Evolutionary conservation across 176 grass and related monocot species (phyloP), one percentile per base, ranked within the genome.

Genomic region (Bothriochloa decipiens): DNA sequence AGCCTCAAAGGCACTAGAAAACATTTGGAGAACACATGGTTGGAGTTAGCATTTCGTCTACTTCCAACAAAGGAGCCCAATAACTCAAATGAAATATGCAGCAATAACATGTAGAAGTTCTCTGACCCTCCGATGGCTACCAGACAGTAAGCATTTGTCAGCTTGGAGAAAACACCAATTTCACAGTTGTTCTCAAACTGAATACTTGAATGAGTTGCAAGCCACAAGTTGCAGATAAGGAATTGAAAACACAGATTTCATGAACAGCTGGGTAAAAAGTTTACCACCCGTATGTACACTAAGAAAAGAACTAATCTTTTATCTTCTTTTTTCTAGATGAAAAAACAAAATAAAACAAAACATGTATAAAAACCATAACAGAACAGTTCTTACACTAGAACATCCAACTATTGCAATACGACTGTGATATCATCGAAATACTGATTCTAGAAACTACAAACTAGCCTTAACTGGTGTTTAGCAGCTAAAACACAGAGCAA

Each of bases 121-220:
- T 99, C 97, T 65, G 97, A 99, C 11, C 97, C 97, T 84, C 97
- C 93, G 33, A 99, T 99, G 4, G 91, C 93, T 77, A 99, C 93
- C 79, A 99, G 88, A 83, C 93, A 99, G 46, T 99, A 99, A 1
- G 93, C 93, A 86, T 99, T 99, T 57, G 93, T 99, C 14, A 99
- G 75, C 91, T 99, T 96, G 36, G 93, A 99, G 71, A 99, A 99
- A 74, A 96, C 93, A 33, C 97, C 93, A 89, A 96, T 23, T 84
- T 99, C 97, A 17, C 93, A 99, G 75, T 89, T 90, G 77, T 99
- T 99, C 81, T 96, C 93, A 91, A 96, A 99, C 74, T 91, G 93
- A 82, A 99, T 87, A 73, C 97, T 93, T 99, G 72, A 70, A 7
- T 88, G 22, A 84, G 60, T 50, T 6, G 27, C 17, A 83, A 2